A percentile compares a stretch with the other conserved stretches of the same genome.
These are phyloP conservation scores for Aquilaria agallochum DNA, from an alignment of 441 rosid species.

Conservation along the genomic window DNA sequence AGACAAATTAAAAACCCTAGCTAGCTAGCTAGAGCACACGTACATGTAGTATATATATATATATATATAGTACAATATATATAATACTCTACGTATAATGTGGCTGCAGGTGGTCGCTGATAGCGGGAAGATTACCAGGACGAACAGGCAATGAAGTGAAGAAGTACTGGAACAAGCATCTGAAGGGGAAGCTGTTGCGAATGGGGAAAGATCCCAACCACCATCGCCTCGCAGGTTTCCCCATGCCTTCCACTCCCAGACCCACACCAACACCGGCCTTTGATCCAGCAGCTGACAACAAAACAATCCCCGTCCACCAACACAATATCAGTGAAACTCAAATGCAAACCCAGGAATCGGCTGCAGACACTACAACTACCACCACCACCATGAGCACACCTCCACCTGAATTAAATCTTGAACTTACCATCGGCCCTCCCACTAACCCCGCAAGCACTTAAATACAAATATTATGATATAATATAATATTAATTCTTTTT, in stretches of 20 bases:
- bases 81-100: too few relatives aligned
- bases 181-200: slow-evolving; percentile 23
- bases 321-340: slow-evolving; percentile 2
- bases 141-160: slow-evolving; percentile 37
- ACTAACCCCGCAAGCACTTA: not conserved
- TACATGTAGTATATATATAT: too few relatives aligned
- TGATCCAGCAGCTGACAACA: too few relatives aligned
- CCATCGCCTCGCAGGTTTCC: slow-evolving; percentile 8
- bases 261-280: too few relatives aligned
- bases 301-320: not conserved
- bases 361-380: not conserved
- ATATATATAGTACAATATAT: too few relatives aligned
- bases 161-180: slow-evolving; percentile 35
- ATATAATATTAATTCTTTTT: too few relatives aligned
- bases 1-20: too few relatives aligned
- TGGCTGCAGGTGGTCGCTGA: slow-evolving; percentile 28
- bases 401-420: slow-evolving; percentile 37
- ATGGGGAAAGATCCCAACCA: slow-evolving; percentile 29
- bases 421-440: slow-evolving; percentile 16
- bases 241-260: not conserved
- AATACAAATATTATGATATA: too few relatives aligned
- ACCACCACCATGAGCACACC: not conserved
- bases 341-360: not conserved
- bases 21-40: too few relatives aligned
- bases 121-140: slow-evolving; percentile 42